Base-by-base conservation (phyloP, 768 basidiomycete genomes). In the Amylocystis lapponica region DNA sequence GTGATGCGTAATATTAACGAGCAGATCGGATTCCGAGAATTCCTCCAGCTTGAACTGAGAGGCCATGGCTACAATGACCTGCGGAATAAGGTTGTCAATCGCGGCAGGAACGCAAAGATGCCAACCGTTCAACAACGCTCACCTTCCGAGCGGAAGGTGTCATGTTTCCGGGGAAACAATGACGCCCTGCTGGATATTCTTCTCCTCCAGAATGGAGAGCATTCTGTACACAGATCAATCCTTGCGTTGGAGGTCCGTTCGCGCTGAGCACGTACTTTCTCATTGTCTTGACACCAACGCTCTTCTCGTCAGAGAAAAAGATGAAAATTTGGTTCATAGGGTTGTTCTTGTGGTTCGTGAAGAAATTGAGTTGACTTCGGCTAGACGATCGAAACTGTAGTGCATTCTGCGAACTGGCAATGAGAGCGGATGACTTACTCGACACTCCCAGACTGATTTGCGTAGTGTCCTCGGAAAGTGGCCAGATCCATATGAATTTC, bases 1-100 rank as follows among this genome's bases (percentile, higher is more conserved):
- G 59, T 99, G 96, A 56, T 92, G 86, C 5, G 90, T 92, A 58
- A 99, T 98, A 66, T 99, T 99, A 51, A 99, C 96, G 5, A 98
- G 76, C 14, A 99, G 70, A 63, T 97, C 95, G 10, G 93, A 80
- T 66, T 98, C 96, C 16, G 93, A 87, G 63, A 98, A 99, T 54
- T 96, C 94, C 61, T 98, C 96, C 27, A 99, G 75, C 40, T 80
- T 78, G 67, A 86, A 97, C 55, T 88, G 80, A 5, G 75, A 67
- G 25, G 86, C 76, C 86, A 98, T 91, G 14, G 87, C 91, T 33
- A 82, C 79, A 51, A 99, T 91, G 45, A 96, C 89, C 95, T 98
- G 47, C 7, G 41, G 43, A 49, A 29, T 41, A 26, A 36, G 50
- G 22, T 31, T 3, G 23, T 17, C 27, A n/a, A 27, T 5, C 34